Evolutionary conservation across 2,329 filamentous ascomycete genomes (phyloP).

Genomic region (Aureobasidium sp.): DNA sequence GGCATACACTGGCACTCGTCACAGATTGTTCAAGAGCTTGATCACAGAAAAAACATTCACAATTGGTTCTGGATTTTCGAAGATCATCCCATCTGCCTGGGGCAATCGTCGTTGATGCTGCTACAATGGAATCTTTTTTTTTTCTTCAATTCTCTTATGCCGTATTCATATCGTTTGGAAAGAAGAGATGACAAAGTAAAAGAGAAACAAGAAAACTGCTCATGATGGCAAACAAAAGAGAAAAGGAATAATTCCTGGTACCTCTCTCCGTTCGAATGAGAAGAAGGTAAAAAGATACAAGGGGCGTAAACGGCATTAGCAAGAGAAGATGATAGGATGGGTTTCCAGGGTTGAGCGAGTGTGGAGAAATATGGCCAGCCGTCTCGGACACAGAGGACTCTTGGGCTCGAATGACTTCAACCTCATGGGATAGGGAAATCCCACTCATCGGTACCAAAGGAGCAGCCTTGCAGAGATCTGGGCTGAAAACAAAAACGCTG

Average conservation of each 20-base stretch:
- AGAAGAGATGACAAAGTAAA: constrained; percentile 6
- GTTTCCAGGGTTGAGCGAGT: constrained; percentile 1
- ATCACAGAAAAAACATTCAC: neutral
- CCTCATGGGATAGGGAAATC: constrained; percentile 19
- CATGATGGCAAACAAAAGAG: constrained; percentile 8
- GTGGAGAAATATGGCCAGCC: constrained; percentile 9
- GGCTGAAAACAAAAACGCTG: constrained; percentile 6
- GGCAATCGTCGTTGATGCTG: neutral
- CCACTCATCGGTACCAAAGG: constrained; percentile 37
- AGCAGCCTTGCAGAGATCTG: constrained; percentile 26
- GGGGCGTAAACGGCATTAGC: constrained; percentile 15
- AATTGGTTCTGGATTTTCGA: constrained; percentile 3
- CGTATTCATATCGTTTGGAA: constrained; percentile 11
- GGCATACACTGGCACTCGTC: neutral
- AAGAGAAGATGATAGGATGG: constrained; percentile 16
- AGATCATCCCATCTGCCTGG: neutral
- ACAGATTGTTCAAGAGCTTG: too few relatives aligned
- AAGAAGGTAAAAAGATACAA: constrained; percentile 1
- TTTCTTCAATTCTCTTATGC: constrained; percentile 4
- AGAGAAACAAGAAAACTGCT: neutral
- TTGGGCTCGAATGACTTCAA: constrained; percentile 20
- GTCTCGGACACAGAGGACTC: constrained; percentile 19
- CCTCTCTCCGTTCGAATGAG: neutral
- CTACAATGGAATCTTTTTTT: neutral
- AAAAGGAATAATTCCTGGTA: neutral